Evolutionary conservation across 352 stramenopile species (phyloP), one percentile per base, ranked within the genome.

Genomic region (Phytophthora syringae): DNA sequence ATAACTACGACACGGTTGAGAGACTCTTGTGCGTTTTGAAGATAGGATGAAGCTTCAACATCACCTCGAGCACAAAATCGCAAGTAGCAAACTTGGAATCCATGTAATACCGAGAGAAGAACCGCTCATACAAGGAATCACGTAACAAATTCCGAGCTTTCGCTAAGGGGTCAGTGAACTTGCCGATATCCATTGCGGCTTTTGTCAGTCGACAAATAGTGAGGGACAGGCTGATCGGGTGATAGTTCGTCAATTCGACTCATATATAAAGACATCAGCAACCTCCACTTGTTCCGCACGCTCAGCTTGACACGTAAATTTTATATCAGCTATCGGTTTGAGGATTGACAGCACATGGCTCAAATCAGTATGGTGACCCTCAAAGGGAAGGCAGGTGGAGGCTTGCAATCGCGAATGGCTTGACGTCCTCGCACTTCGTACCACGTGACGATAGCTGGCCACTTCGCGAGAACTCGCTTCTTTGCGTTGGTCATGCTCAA

Each of bases 121-220:
- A 60, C 7, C 59, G 40, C 28, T 60, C 50, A 22, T 67, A 40
- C 3, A 60, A 20, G 12, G 32, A 39, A 39, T 39, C 32, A 9
- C 32, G 32, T 39, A 39, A 39, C 32, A 39, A 39, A 39, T 47
- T 10, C 27, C 42, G 42, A 16, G 53, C 64, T 42, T 62, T 64
- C 10, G 39, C 61, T 16, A 59, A 48, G 49, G 49, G 5, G 52
- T 60, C 0, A 70, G 21, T 34, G 28, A 22, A 36, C 52, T 64
- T 48, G 45, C 27, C 15, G 28, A 6, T 24, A 70, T 69, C 52
- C 61, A 70, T 16, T 18, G 10, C 24, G 52, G 7, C 50, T 50
- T 52, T 64, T 51, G 37, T 53, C 45, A 1, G 52, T 64, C 16
- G 52, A 69, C 49, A 40, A 15, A 21, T 64, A 69, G 22, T 70